Conservation (phyloP, 352 stramenopile species). For the Peronospora farinosa region DNA sequence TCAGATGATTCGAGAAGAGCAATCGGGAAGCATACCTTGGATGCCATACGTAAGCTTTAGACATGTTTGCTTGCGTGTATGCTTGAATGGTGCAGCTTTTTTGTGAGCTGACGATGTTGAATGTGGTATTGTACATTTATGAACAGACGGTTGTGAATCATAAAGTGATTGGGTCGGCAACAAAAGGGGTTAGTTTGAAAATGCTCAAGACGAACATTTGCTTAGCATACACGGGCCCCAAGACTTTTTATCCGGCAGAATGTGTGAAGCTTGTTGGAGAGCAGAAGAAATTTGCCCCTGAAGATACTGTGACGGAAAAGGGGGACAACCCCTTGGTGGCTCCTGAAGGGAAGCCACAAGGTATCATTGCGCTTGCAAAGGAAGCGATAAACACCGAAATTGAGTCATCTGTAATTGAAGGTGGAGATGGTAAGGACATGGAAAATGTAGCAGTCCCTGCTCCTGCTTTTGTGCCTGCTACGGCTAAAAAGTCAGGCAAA, state of each 20-base stretch:
- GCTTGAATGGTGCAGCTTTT: not conserved
- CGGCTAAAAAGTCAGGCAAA: conserved; percentile 27
- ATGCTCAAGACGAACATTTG: conserved; percentile 60
- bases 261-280: conserved; percentile 51
- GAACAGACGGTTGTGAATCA: conserved; percentile 55
- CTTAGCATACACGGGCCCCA: conserved; percentile 54
- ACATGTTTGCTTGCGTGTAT: not conserved
- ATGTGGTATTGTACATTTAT: not conserved
- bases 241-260: conserved; percentile 50
- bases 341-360: conserved; percentile 12
- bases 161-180: conserved; percentile 49
- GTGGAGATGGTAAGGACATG: conserved; percentile 29
- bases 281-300: conserved; percentile 45
- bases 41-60: conserved; percentile 63
- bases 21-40: conserved; percentile 44
- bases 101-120: conserved; percentile 1
- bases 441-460: conserved; percentile 26
- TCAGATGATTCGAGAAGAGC: conserved; percentile 61
- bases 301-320: conserved; percentile 21
- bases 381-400: conserved; percentile 4
- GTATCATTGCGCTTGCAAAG: conserved; percentile 2
- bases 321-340: conserved; percentile 15
- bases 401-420: conserved; percentile 15
- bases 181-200: conserved; percentile 48
- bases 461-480: conserved; percentile 7